Base-by-base conservation (phyloP, 2,329 filamentous ascomycete genomes). In the Ascochyta pisi region DNA sequence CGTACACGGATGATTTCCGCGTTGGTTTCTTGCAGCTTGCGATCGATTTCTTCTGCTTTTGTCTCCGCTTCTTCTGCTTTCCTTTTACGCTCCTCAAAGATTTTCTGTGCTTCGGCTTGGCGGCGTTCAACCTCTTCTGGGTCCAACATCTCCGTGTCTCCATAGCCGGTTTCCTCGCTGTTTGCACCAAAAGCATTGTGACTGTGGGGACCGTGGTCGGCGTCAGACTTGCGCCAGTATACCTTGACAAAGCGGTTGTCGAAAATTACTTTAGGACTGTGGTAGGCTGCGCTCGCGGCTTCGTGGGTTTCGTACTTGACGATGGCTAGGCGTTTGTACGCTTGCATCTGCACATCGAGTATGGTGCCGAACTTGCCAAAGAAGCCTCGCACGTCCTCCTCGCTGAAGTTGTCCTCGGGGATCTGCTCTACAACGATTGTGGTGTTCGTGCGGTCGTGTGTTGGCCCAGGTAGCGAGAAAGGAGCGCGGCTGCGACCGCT, bases 161-260 rank as follows among this genome's bases (percentile, higher is more conserved):
- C 69, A 6, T 56, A 49, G 65, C 35, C 22, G 16, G 22, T 34
- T 27, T 57, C 50, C 7, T 68, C 61, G 57, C 69, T 67, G 2
- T 70, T 63, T 4, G 61, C 63, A 8, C 52, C 51, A 15, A 46
- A 43, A 24, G 34, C 38, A 19, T 41, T n/a, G 43, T 41, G 12
- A 27, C 27, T 9, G 9, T n/a, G 19, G 6, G 19, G 26, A n/a
- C 37, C 42, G 13, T 33, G 34, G 29, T 54, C 52, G 43, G 63
- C 39, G 15, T 70, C 63, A 6, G 81, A 76, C 64, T 86, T 88
- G 69, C 86, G 83, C 90, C 90, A 94, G 66, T 89, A 92, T 0
- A 94, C 88, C 66, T 92, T 93, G 44, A 95, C 91, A 65, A 95
- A 95, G 10, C 91, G 83, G 64, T 94, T 95, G 66, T 93, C 89